These are phyloP conservation scores for Phytopythium delawarense DNA, from an alignment of 352 stramenopile species.

Conservation along the genomic window DNA sequence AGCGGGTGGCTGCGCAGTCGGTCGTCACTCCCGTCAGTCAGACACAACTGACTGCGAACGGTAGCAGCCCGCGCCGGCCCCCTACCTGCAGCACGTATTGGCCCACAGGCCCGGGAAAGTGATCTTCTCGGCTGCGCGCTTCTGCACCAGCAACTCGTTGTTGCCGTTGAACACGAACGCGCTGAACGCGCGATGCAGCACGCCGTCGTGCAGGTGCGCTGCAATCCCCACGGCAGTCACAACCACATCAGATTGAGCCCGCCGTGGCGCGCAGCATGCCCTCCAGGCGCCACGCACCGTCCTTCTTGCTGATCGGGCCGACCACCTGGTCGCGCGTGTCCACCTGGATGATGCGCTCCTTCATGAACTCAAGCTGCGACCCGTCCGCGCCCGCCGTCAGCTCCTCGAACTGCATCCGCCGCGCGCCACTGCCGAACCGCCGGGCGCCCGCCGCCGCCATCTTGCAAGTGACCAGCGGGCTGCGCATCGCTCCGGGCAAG, in stretches of 20 bases:
- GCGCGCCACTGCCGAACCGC: constrained; percentile 10
- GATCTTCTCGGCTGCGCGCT: constrained; percentile 96
- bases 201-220: constrained; percentile 74
- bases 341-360: constrained; percentile 89
- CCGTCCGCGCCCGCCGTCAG: constrained; percentile 63
- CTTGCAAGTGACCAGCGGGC: not conserved
- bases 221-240: constrained; percentile 1
- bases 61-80: not conserved
- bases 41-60: not conserved
- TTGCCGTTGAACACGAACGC: constrained; percentile 87
- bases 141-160: constrained; percentile 84
- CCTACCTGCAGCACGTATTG: constrained; percentile 97
- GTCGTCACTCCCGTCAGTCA: not conserved
- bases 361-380: constrained; percentile 87
- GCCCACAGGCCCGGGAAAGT: constrained; percentile 99
- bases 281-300: constrained; percentile 23
- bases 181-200: constrained; percentile 83
- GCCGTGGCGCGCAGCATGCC: too few relatives aligned
- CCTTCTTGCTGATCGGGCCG: constrained; percentile 86
- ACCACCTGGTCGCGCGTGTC: constrained; percentile 79
- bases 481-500: not conserved
- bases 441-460: not conserved
- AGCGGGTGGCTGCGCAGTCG: constrained; percentile 88
- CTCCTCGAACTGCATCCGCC: constrained; percentile 50
- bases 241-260: not conserved